Evolutionary conservation across 2,329 filamentous ascomycete genomes (phyloP).

Genomic region (Neocatenulostroma microsporum): DNA sequence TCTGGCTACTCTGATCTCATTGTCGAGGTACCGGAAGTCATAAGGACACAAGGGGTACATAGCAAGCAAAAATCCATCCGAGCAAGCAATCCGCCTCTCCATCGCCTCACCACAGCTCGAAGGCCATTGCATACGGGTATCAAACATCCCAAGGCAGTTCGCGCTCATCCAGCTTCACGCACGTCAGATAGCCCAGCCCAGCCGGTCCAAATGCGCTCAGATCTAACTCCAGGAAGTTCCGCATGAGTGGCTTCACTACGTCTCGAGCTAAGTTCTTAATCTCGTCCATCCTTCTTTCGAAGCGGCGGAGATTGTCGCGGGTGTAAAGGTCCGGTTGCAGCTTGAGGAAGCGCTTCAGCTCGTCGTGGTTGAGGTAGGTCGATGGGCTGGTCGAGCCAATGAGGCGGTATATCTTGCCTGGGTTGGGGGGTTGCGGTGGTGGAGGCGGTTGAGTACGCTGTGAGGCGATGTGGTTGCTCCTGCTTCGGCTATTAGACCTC

Average conservation of each 20-base stretch:
- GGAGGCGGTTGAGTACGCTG: conserved; percentile 25
- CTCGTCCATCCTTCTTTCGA: conserved; percentile 83
- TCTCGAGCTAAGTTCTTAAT: conserved; percentile 77
- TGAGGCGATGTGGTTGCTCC: conserved; percentile 21
- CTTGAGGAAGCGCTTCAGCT: conserved; percentile 85
- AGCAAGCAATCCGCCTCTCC: too few species aligned
- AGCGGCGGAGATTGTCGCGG: conserved; percentile 74
- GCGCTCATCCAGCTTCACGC: conserved; percentile 52
- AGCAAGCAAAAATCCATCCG: too few species aligned
- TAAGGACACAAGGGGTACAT: too few species aligned
- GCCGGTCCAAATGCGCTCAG: conserved; percentile 33
- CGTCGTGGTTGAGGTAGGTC: conserved; percentile 71
- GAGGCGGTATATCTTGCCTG: conserved; percentile 68
- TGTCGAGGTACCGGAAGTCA: too few species aligned
- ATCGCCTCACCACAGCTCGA: too few species aligned
- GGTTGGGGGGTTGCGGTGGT: conserved; percentile 32
- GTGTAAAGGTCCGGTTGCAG: conserved; percentile 62
- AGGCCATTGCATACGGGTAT: too few species aligned
- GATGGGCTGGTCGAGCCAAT: conserved; percentile 54
- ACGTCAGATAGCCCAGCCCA: conserved; percentile 56
- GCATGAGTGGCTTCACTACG: conserved; percentile 75
- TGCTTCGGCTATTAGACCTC: conserved; percentile 9
- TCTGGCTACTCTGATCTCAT: too few species aligned
- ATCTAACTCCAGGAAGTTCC: conserved; percentile 76
- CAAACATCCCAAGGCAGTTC: conserved; percentile 56